phyloP scores from a whole-genome alignment of 495 filamentous ascomycete species.

The Chaetomidium leptoderma region DNA sequence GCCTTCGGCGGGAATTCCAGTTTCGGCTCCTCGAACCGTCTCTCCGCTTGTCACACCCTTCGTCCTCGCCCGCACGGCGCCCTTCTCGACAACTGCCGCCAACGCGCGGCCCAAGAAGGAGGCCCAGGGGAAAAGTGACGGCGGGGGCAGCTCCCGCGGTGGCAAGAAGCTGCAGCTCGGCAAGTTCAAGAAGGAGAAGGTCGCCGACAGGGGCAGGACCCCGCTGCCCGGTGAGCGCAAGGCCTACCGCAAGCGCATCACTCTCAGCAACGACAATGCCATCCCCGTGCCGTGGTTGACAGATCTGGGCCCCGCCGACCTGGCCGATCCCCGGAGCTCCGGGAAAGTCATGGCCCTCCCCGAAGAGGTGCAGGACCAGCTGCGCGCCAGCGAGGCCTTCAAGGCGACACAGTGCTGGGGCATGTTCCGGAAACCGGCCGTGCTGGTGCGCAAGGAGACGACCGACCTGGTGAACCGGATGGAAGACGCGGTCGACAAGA shows the following conservation, averaged over 20 bases:
- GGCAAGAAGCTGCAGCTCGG: slow-evolving; percentile 40
- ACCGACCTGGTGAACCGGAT: slow-evolving; percentile 64
- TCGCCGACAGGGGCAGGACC: slow-evolving; percentile 39
- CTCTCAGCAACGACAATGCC: slow-evolving; percentile 91
- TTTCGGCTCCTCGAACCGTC: slow-evolving; percentile 16
- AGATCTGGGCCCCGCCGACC: slow-evolving; percentile 53
- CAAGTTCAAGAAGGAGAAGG: slow-evolving; percentile 55
- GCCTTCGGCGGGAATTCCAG: slow-evolving; percentile 42
- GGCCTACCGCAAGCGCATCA: slow-evolving; percentile 77
- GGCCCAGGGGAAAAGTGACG: slow-evolving; percentile 8
- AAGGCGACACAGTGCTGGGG: slow-evolving; percentile 87
- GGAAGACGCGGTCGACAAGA: slow-evolving; percentile 46
- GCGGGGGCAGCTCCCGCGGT: slow-evolving; percentile 29
- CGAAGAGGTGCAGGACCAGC: slow-evolving; percentile 64
- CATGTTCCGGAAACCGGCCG: slow-evolving; percentile 74
- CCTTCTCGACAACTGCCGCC: slow-evolving; percentile 33
- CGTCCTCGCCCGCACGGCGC: slow-evolving; percentile 9
- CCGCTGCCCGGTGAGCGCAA: slow-evolving; percentile 77
- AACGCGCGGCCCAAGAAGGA: neutral
- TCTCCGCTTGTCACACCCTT: neutral
- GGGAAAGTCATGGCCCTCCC: slow-evolving; percentile 68
- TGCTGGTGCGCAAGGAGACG: slow-evolving; percentile 69
- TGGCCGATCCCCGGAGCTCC: slow-evolving; percentile 49
- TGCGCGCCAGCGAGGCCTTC: slow-evolving; percentile 82
- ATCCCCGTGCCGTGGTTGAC: slow-evolving; percentile 63